Conservation (phyloP, 257 asterid genomes). For the Sherardia arvensis region DNA sequence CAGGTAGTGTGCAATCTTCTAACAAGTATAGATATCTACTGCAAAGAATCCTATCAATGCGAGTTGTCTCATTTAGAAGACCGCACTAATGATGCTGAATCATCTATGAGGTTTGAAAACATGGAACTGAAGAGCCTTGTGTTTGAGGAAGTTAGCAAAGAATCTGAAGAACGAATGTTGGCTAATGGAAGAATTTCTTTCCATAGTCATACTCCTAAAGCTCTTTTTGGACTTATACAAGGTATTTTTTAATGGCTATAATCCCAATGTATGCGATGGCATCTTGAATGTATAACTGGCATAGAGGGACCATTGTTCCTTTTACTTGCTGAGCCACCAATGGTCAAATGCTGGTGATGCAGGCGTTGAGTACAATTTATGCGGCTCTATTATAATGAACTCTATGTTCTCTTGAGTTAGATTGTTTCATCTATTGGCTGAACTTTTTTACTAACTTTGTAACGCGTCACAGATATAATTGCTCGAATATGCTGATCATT, state of each 20-base stretch:
- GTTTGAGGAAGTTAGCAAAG: conserved; percentile 49
- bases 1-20: conserved; percentile 87
- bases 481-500: not conserved
- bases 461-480: not conserved
- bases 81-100: conserved; percentile 34
- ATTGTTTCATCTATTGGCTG: too few species aligned
- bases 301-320: not conserved
- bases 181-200: conserved; percentile 37
- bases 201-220: conserved; percentile 37
- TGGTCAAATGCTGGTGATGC: not conserved
- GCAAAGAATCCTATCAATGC: conserved; percentile 53
- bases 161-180: conserved; percentile 41
- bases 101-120: conserved; percentile 51
- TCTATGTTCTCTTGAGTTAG: not conserved
- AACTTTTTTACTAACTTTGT: not conserved
- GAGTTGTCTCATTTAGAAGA: conserved; percentile 55
- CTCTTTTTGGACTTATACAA: conserved; percentile 39
- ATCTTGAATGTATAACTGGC: not conserved
- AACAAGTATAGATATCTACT: conserved; percentile 58
- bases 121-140: conserved; percentile 61
- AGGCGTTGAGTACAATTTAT: too few species aligned
- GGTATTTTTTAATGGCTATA: conserved; percentile 35
- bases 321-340: not conserved
- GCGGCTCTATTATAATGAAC: too few species aligned
- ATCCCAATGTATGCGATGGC: not conserved